A percentile compares a stretch with the other conserved stretches of the same genome.
Conservation (phyloP, 1,139 yeast genomes). For the Candida sp. region DNA sequence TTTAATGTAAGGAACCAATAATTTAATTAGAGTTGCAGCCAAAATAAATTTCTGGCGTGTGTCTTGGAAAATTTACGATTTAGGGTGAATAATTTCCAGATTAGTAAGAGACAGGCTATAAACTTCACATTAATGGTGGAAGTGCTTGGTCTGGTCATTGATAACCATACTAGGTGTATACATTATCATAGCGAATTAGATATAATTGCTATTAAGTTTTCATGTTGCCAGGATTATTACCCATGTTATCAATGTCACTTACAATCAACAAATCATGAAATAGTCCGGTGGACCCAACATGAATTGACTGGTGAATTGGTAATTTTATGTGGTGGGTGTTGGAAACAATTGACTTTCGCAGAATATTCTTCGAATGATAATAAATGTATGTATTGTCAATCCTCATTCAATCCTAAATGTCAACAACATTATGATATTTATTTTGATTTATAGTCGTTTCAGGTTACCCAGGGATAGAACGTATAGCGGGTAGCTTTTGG, state of each 20-base stretch:
- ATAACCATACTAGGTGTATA: conserved; percentile 32
- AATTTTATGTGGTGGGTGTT: conserved; percentile 38
- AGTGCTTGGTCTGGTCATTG: conserved; percentile 21
- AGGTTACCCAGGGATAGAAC: not conserved
- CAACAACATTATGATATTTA: conserved; percentile 33
- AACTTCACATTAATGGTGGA: not conserved
- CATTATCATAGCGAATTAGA: conserved; percentile 36
- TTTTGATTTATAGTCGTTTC: conserved; percentile 16
- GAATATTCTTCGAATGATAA: conserved; percentile 17
- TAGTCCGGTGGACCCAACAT: conserved; percentile 14
- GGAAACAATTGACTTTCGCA: conserved; percentile 22
- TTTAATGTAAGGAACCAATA: no score
- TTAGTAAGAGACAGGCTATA: not conserved
- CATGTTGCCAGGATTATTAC: conserved; percentile 34
- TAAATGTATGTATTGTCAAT: conserved; percentile 23
- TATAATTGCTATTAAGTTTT: conserved; percentile 41
- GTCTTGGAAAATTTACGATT: not conserved
- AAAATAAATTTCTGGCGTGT: no score
- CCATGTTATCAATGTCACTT: conserved; percentile 43
- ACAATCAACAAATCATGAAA: conserved; percentile 14
- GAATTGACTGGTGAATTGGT: conserved; percentile 17
- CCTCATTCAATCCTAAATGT: conserved; percentile 37
- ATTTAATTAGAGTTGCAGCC: no score
- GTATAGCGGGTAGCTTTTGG: no score
- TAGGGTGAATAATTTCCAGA: not conserved